Base-by-base conservation (phyloP, 129 eudicot genomes). In the Flaveria bidentis region DNA sequence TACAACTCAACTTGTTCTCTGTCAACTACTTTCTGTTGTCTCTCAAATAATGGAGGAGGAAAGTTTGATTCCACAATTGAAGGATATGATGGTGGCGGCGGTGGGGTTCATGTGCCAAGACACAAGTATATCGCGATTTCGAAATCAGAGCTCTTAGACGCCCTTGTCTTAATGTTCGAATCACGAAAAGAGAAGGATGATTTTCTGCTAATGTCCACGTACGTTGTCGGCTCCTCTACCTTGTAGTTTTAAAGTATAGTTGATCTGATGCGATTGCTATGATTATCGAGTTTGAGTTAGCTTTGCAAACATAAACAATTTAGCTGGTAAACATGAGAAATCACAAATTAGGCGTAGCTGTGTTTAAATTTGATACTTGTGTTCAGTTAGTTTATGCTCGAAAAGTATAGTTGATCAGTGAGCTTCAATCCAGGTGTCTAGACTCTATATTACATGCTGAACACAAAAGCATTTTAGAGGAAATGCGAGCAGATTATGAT, bases 371-470 rank as follows among this genome's bases (percentile, higher is more conserved):
- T 47, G 52, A 17, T 55, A 4, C 7, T 6, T 72, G 0, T 33
- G 39, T 33, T 33, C 39, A 2, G 39, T 33, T 33, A 0, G 39
- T 33, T 33, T 33, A 33, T 4, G 39, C 39, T 33, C 39, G 39
- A 33, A 4, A 33, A 33, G 4, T 33, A 33, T 33, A 33, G 4
- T 33, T 33, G 39, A 33, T 1, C 39, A 6, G 39, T 33, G 39
- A 4, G 39, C 39, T 33, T 33, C 39, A 33, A 33, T 80, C 70
- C 78, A 94, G 99, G 83, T 94, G 94, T 78, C 79, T 94, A 84
- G 99, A 94, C 73, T 85, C 92, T n/a, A 91, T 94, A 58, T 87
- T 94, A 77, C 97, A 91, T 78, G 99, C 97, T 12, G 99, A 94
- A 78, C 99, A 94, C 84, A 94, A 91, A 78, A 74, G 75, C 70